These are phyloP conservation scores for Ormosia semicastrata DNA, from an alignment of 306 rosid genomes.

Conservation along the genomic window DNA sequence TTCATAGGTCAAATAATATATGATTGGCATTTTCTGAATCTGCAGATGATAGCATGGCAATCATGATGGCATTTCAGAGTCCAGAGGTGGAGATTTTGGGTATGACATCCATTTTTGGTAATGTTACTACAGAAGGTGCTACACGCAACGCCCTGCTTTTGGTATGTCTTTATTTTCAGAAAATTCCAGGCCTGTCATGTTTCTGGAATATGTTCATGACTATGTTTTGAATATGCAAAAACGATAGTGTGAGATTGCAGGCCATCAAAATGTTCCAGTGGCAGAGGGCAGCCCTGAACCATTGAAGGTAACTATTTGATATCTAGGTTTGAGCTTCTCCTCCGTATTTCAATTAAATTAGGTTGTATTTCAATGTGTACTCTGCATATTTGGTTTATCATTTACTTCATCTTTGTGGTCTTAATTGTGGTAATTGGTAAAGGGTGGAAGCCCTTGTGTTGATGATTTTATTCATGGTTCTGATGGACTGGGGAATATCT, in stretches of 20 bases:
- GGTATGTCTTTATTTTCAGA: constrained; percentile 53
- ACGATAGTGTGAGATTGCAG: constrained; percentile 99
- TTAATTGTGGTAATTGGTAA: constrained; percentile 21
- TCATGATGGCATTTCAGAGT: constrained; percentile 84
- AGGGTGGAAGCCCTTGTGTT: constrained; percentile 87
- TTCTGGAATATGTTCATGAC: constrained; percentile 48
- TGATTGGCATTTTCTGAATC: constrained; percentile 13
- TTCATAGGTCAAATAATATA: not conserved
- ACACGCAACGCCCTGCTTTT: constrained; percentile 85
- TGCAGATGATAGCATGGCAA: constrained; percentile 88
- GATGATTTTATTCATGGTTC: constrained; percentile 87
- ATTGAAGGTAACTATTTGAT: constrained; percentile 63
- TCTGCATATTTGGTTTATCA: not conserved
- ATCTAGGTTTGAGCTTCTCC: not conserved
- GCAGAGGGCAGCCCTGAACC: constrained; percentile 83
- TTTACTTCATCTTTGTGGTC: not conserved
- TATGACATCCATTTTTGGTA: constrained; percentile 79
- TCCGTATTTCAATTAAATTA: not conserved
- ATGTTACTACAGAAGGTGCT: constrained; percentile 62
- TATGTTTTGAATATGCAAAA: constrained; percentile 60
- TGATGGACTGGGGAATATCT: constrained; percentile 81
- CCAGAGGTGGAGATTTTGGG: constrained; percentile 77
- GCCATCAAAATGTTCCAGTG: constrained; percentile 70
- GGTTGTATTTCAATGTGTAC: constrained; percentile 1
- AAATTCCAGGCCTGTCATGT: not conserved